phyloP scores from a whole-genome alignment of 768 basidiomycete genomes.

The Hericium erinaceus region DNA sequence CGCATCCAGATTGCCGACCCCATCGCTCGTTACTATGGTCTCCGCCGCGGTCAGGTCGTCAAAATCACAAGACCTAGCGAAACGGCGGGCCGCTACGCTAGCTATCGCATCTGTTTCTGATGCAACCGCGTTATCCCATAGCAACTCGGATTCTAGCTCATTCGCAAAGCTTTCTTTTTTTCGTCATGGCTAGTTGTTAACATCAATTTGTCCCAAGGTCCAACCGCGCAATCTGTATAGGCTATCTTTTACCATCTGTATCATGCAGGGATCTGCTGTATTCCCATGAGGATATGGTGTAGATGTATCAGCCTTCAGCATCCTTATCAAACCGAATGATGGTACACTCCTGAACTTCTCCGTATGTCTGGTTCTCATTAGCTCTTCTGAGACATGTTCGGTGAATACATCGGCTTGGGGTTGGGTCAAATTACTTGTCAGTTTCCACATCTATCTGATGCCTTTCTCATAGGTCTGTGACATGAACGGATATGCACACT shows the following conservation, averaged over 20 bases:
- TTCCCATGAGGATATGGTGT: too few species aligned
- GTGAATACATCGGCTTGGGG: too few species aligned
- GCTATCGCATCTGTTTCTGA: constrained; percentile 86
- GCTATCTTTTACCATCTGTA: background rate
- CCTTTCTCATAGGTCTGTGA: too few species aligned
- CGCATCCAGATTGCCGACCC: constrained; percentile 95
- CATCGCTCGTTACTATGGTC: constrained; percentile 96
- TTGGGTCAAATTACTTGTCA: too few species aligned
- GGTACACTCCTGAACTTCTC: too few species aligned
- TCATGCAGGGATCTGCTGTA: background rate
- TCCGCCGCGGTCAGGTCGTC: constrained; percentile 92
- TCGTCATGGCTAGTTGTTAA: background rate
- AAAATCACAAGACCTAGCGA: constrained; percentile 97
- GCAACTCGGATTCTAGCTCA: background rate
- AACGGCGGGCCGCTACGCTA: constrained; percentile 89
- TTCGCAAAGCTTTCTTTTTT: background rate
- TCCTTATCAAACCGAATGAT: too few species aligned
- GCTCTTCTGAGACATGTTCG: too few species aligned
- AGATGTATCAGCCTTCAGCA: too few species aligned
- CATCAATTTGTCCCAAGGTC: background rate
- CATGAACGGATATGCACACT: too few species aligned
- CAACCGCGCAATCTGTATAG: background rate
- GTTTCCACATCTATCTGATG: too few species aligned
- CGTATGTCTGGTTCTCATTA: too few species aligned
- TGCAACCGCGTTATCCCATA: background rate